Base-by-base conservation (phyloP, 257 asterid species). In the Solanum tacnaense region DNA sequence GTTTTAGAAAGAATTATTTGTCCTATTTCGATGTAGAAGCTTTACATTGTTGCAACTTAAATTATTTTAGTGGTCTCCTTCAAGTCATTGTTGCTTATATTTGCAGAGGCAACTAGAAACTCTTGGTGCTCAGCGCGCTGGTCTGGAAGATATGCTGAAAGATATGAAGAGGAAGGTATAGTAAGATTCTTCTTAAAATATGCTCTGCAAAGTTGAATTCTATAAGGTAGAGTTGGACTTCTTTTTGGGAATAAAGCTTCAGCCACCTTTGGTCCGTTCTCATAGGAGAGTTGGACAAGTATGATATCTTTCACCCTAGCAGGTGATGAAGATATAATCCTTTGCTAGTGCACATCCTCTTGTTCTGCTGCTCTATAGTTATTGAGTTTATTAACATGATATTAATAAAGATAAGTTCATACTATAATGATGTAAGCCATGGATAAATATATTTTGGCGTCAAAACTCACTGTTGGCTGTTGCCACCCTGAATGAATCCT, bases 81-180 rank as follows among this genome's bases (percentile, higher is more conserved):
- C 29, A 46, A 46, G 41, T 82, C 86, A 21, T 38, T 71, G 38
- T 79, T 87, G 70, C 38, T 79, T 60, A 65, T 27, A 20, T 71
- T 52, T 88, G 49, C 87, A 88, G 89, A 83, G 89, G 78, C 89
- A 84, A 23, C 39, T 88, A 60, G 89, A 88, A 81, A 84, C 67
- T 36, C 89, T 88, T 88, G 89, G 89, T 68, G 87, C 89, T 72
- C 87, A 88, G 83, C 83, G 89, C 12, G 89, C 89, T 46, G 87
- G 87, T 27, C 84, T 88, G 68, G 89, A 88, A 88, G 89, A 88
- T 72, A 84, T 88, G 89, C 89, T 88, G 83, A 88, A 88, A 83
- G 89, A 88, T 49, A 88, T 88, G 89, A 88, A 88, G 87, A 88
- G 87, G 87, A 88, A 88, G 89, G 89, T 88, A 52, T 32, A 20